These are phyloP conservation scores for Mycena amicta DNA, from an alignment of 768 basidiomycete species.

Conservation along the genomic window DNA sequence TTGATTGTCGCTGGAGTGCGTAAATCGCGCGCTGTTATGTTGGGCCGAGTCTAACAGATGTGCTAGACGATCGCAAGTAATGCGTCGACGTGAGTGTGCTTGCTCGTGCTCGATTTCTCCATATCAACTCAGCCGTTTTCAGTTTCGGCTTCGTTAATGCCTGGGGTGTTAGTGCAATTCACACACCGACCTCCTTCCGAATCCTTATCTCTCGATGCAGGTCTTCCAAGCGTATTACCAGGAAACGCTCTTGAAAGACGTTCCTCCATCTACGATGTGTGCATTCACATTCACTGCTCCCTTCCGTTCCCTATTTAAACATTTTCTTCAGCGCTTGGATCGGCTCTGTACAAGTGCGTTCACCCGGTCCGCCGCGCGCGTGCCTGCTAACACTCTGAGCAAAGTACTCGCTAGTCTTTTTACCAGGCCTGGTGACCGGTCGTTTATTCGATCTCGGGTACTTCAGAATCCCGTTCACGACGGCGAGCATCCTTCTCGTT, in stretches of 20 bases:
- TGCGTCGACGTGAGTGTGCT: conserved; percentile 18
- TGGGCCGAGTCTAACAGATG: no score
- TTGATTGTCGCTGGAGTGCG: conserved; percentile 44
- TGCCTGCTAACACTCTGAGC: neutral
- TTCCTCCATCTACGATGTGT: conserved; percentile 67
- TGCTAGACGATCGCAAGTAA: neutral
- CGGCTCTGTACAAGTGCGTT: conserved; percentile 65
- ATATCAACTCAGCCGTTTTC: neutral
- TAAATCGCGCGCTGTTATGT: neutral
- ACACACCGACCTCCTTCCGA: no score
- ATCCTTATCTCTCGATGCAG: conserved; percentile 32
- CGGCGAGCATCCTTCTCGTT: conserved; percentile 52
- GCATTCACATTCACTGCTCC: conserved; percentile 17
- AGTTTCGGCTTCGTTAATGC: conserved; percentile 1
- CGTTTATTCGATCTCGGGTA: conserved; percentile 75
- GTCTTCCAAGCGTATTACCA: conserved; percentile 77
- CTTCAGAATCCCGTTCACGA: conserved; percentile 50
- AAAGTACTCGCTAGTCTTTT: conserved; percentile 64
- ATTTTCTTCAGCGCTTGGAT: conserved; percentile 67
- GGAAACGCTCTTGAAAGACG: conserved; percentile 45
- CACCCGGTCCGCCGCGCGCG: neutral
- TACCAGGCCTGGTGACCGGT: conserved; percentile 65
- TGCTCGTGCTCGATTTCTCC: neutral
- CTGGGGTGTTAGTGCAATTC: neutral
- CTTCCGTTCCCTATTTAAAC: no score